Evolutionary conservation across 2,329 filamentous ascomycete genomes (phyloP), one percentile per base, ranked within the genome.

Genomic region (Ascochyta koolunga): DNA sequence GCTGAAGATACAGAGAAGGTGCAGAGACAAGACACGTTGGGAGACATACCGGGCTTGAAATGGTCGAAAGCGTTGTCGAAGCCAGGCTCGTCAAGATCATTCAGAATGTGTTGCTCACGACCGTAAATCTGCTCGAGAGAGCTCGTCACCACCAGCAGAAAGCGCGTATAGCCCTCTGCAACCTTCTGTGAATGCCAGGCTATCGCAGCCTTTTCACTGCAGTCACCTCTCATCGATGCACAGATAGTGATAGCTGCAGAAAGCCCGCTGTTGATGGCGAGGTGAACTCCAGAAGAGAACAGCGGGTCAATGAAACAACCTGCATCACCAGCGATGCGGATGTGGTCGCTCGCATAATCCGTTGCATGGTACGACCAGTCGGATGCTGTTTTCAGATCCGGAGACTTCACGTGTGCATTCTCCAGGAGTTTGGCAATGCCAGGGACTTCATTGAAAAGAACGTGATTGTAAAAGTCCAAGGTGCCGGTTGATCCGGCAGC

Each of bases 281-380:
- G 65, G 54, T 82, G 80, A 3, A 79, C 72, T 9, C 79, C 79
- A 0, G 79, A 82, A 0, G 77, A 80, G 65, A 82, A 82, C 52
- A 73, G 77, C 0, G 79, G 79, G 51, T 82, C 79, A 53, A 82
- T 80, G 56, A 82, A 82, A 56, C 74, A 77, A 1, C 78, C 80
- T 0, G 79, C 79, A 53, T 82, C 79, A 1, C 80, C 79, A 5
- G 66, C 72, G 10, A 81, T 71, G 16, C 79, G 78, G 3, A 71
- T 59, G 47, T 75, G 54, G 1, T 74, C 73, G n/a, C 64, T 49
- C 1, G 78, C 74, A 56, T 83, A 83, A 0, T 64, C 51, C 0
- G 75, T 71, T 4, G 80, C 57, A 27, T 46, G 45, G 43, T 60
- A 60, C 7, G 57, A 60, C 33, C 36, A 60, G 40, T 60, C 50